Percentiles rank a stretch among this genome's conserved stretches.
Evolutionary conservation across 345 rosid genomes (phyloP).

Genomic region (Triadica sebifera): DNA sequence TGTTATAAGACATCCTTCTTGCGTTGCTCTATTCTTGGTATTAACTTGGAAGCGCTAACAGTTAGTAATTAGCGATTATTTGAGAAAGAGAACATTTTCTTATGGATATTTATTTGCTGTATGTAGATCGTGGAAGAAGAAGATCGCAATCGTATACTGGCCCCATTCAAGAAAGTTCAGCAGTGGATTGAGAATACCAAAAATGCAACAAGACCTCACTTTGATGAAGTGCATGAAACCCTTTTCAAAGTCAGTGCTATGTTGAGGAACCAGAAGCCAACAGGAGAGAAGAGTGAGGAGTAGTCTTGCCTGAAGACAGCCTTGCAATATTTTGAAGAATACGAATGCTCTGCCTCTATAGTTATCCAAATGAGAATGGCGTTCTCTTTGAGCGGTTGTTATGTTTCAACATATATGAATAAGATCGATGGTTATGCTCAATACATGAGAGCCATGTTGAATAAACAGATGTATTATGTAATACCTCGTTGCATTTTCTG

Average conservation of each 20-base stretch:
- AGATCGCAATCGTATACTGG: conserved; percentile 49
- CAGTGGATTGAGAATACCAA: conserved; percentile 70
- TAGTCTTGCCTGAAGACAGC: conserved; percentile 24
- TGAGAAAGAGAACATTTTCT: neutral
- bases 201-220: conserved; percentile 61
- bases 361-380: neutral
- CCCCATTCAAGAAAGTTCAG: conserved; percentile 65
- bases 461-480: neutral
- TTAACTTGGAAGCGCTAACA: too few relatives aligned
- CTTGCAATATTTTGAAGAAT: neutral
- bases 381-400: neutral
- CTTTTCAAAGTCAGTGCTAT: conserved; percentile 40
- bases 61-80: neutral
- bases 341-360: neutral
- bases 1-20: too few relatives aligned
- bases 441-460: neutral
- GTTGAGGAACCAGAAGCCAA: conserved; percentile 28
- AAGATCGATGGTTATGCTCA: too few relatives aligned
- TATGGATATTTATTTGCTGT: neutral
- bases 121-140: conserved; percentile 59
- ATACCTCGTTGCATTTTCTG: neutral
- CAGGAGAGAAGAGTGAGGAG: conserved; percentile 21
- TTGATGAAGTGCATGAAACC: conserved; percentile 61
- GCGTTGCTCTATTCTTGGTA: too few relatives aligned
- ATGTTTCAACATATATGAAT: too few relatives aligned